Evolutionary conservation across 306 rosid genomes (phyloP), one percentile per base, ranked within the genome.

Genomic region (Prunus armeniaca): DNA sequence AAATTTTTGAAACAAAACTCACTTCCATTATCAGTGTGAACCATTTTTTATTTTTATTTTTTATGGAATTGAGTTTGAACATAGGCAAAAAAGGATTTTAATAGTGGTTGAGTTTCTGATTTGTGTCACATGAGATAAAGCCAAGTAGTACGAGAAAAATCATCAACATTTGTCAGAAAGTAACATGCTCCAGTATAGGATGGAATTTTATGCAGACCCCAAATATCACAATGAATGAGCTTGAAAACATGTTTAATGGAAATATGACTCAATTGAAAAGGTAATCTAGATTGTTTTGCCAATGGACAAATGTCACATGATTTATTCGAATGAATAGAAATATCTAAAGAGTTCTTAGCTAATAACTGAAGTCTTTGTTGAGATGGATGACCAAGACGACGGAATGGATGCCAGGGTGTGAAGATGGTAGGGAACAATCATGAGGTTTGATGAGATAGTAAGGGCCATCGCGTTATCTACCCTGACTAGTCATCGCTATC

Each of bases 91-190:
- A 28, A 28, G 32, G 32, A 28, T 28, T 28, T 28, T 28, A 28
- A 28, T 4, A 28, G 3, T 28, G 32, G 32, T 28, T 28, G 32
- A 28, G 32, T 28, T 28, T 28, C 32, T 28, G 32, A 28, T 28
- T 28, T 28, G 32, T 28, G 32, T 28, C 4, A 4, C 32, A 28
- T 28, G 30, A 28, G 30, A 28, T 28, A 28, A 28, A 28, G 32
- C 30, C 74, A 20, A 4, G 73, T 76, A 22, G 3, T 5, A 1
- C 47, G 47, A 30, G 56, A 8, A 41, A 63, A 62, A 65, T 75
- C 52, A 65, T 67, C 49, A 4, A 76, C 74, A 52, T 67, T 67
- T 9, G 67, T 66, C 0, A 76, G 13, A 55, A 76, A 76, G 55
- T 19, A 76, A 12, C 15, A 13, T 12, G 67, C 12, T 12, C 67